A percentile compares a stretch with the other conserved stretches of the same genome.
These are phyloP conservation scores for Macrophomina phaseolina DNA, from an alignment of 2,329 filamentous ascomycete species.

Conservation along the genomic window DNA sequence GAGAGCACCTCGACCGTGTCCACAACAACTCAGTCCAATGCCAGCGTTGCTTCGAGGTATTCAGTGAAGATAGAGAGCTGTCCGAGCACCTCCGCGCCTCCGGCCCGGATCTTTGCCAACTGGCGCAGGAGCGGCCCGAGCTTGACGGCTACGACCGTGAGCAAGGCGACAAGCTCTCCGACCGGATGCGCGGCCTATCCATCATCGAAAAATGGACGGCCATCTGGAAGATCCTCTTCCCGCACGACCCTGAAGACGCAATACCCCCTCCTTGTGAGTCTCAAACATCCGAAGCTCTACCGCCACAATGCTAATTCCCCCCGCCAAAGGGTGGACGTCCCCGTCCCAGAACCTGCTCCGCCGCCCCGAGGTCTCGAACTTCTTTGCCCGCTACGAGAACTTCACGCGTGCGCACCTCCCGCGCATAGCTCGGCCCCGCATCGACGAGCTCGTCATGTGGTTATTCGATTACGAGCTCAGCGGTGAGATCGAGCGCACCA, in stretches of 20 bases:
- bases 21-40: not conserved
- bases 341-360: not conserved
- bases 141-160: not conserved
- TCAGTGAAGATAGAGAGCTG: not conserved
- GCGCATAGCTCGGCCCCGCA: not conserved
- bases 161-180: not conserved
- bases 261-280: not conserved
- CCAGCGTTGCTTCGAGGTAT: not conserved
- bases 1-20: slow-evolving; percentile 1
- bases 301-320: not conserved
- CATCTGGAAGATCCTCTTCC: not conserved
- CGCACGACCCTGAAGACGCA: not conserved
- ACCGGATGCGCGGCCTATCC: not conserved
- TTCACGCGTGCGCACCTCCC: not conserved
- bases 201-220: not conserved
- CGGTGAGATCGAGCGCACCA: not conserved
- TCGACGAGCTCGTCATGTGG: not conserved
- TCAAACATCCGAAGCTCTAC: not conserved
- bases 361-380: not conserved
- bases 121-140: not conserved
- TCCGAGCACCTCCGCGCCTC: not conserved
- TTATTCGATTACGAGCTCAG: not conserved
- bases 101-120: not conserved
- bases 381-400: not conserved
- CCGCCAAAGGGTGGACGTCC: not conserved